Conservation (phyloP, 2,329 filamentous ascomycete genomes). For the Cordyceps tenuipes region DNA sequence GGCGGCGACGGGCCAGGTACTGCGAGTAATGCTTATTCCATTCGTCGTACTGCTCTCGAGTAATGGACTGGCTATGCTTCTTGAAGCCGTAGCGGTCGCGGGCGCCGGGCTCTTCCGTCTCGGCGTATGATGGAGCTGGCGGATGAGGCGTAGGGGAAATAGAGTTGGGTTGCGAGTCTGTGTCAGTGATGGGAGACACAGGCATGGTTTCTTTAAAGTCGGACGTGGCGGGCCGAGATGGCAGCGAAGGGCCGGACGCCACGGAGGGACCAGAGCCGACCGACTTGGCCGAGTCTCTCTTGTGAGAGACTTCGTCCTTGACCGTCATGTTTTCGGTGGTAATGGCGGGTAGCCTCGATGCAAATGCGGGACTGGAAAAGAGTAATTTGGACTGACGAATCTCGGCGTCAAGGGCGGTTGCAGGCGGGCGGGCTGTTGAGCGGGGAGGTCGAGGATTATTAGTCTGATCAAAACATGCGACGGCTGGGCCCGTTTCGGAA, state of each 20-base stretch:
- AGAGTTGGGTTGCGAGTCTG: conserved; percentile 4
- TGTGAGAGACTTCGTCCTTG: conserved; percentile 12
- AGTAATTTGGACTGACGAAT: conserved; percentile 33
- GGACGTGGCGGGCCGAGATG: conserved; percentile 19
- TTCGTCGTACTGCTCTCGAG: conserved; percentile 65
- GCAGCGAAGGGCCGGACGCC: conserved; percentile 23
- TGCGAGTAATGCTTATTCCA: conserved; percentile 72
- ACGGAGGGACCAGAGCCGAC: conserved; percentile 38
- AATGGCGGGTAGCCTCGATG: conserved; percentile 31
- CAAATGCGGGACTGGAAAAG: conserved; percentile 31
- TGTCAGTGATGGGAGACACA: conserved; percentile 14
- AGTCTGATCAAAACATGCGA: not conserved
- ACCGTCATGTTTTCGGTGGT: conserved; percentile 17
- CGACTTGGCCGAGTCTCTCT: conserved; percentile 34
- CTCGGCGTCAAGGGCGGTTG: conserved; percentile 28
- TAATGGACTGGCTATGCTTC: conserved; percentile 75
- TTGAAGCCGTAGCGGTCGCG: conserved; percentile 90
- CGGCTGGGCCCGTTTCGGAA: conserved; percentile 8
- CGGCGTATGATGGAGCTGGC: conserved; percentile 14
- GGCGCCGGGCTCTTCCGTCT: conserved; percentile 39
- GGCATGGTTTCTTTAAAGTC: conserved; percentile 12
- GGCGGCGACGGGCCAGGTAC: conserved; percentile 64
- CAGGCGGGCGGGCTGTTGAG: conserved; percentile 14
- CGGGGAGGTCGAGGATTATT: conserved; percentile 15
- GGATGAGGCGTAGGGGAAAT: conserved; percentile 10